These are phyloP conservation scores for Coniochaeta hoffmannii DNA, from an alignment of 2,329 filamentous ascomycete species.

Conservation along the genomic window DNA sequence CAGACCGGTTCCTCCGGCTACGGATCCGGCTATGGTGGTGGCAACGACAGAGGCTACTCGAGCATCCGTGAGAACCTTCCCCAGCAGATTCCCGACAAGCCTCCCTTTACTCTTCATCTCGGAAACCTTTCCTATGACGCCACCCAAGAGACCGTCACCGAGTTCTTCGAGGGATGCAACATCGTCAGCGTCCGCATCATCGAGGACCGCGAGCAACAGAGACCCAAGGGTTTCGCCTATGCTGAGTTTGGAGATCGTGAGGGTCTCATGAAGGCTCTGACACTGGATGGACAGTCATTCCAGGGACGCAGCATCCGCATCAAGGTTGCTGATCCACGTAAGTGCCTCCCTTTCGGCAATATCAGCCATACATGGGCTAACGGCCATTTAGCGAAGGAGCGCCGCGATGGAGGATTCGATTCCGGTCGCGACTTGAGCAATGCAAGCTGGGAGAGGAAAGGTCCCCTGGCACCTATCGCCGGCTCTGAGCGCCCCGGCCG, in stretches of 20 bases:
- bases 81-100: conserved; percentile 69
- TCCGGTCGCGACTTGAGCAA: conserved; percentile 66
- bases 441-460: conserved; percentile 84
- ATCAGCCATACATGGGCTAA: conserved; percentile 23
- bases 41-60: conserved; percentile 42
- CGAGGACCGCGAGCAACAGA: conserved; percentile 87
- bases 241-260: conserved; percentile 87
- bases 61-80: conserved; percentile 66
- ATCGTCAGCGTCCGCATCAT: conserved; percentile 92
- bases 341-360: conserved; percentile 31
- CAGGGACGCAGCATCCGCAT: conserved; percentile 86
- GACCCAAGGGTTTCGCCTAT: conserved; percentile 97
- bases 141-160: conserved; percentile 71
- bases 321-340: conserved; percentile 96
- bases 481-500: conserved; percentile 37
- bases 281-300: conserved; percentile 73
- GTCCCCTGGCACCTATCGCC: conserved; percentile 47
- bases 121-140: conserved; percentile 97
- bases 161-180: conserved; percentile 79
- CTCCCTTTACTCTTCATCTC: conserved; percentile 91
- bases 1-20: conserved; percentile 22
- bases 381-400: conserved; percentile 66
- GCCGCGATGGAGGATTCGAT: conserved; percentile 52
- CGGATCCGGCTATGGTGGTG: conserved; percentile 8
- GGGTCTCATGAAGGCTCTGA: conserved; percentile 84